A percentile compares a stretch with the other conserved stretches of the same genome.
Conservation (phyloP, 2,329 filamentous ascomycete species). For the Xylaria sp. region DNA sequence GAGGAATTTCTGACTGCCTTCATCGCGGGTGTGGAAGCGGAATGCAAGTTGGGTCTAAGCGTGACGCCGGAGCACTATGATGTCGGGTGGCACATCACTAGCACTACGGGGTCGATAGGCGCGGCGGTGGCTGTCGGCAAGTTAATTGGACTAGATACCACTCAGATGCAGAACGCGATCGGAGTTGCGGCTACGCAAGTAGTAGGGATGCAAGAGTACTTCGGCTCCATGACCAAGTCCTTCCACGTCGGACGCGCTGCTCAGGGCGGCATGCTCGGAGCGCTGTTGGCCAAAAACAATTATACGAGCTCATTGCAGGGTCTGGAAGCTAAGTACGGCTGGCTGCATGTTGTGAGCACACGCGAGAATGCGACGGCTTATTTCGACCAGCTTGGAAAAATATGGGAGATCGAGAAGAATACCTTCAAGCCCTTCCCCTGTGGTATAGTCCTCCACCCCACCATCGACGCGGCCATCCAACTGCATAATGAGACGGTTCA, state of each 20-base stretch:
- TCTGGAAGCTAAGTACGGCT: constrained; percentile 63
- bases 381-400: constrained; percentile 50
- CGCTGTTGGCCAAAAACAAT: constrained; percentile 55
- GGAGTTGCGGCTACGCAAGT: constrained; percentile 64
- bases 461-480: constrained; percentile 63
- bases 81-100: constrained; percentile 66
- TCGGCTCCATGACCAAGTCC: constrained; percentile 65
- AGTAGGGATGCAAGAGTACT: constrained; percentile 63
- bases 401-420: constrained; percentile 64
- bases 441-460: constrained; percentile 66
- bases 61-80: constrained; percentile 66
- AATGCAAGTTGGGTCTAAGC: constrained; percentile 62
- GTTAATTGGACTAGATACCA: constrained; percentile 53
- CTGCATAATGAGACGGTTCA: constrained; percentile 53
- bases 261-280: constrained; percentile 59
- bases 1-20: constrained; percentile 62
- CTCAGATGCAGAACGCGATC: constrained; percentile 60
- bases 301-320: constrained; percentile 59
- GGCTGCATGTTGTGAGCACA: constrained; percentile 61
- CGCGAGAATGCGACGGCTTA: constrained; percentile 52
- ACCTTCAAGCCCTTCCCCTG: constrained; percentile 68
- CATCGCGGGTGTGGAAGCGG: constrained; percentile 61
- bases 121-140: constrained; percentile 63
- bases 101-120: constrained; percentile 61
- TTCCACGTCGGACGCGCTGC: constrained; percentile 65